Base-by-base conservation (phyloP, 1,284 basidiomycete genomes). In the Leucoagaricus sp. region DNA sequence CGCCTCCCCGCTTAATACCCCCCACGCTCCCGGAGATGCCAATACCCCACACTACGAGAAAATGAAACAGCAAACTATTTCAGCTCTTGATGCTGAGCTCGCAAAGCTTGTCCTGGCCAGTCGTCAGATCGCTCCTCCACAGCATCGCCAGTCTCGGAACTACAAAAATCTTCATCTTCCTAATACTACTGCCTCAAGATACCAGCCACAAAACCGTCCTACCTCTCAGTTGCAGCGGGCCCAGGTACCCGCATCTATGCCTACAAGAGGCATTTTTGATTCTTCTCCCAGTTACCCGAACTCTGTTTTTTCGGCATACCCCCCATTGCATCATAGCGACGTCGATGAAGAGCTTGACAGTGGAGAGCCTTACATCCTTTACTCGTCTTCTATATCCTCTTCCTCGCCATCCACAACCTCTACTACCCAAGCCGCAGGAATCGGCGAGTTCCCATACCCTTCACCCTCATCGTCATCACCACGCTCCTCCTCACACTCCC, bases 141-240 rank as follows among this genome's bases (percentile, higher is more conserved):
- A 28, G 25, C 44, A 54, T n/a, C 45, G 45, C 6, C 53, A 54
- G 15, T 36, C 21, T 5, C 44, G 53, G 10, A 54, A 54, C 26
- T 54, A 47, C 45, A 54, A 54, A 48, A 54, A 54, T 15, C 34
- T 54, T 13, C 53, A 54, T 21, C 45, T 54, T 7, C 31, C 53
- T 4, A 54, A 40, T 36, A 40, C 45, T 17, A 38, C 9, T 29
- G 13, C 44, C 21, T 7, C 45, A 8, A n/a, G 49, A 47, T 40
- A 40, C 34, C 53, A 41, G 25, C 12, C 44, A 25, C 42, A 46
- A 46, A 28, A 28, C 12, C 52, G 13, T 17, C 15, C 28, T 9
- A 3, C 21, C 25, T 36, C 47, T 6, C 44, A n/a, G 13, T 19
- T 26, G 2, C 49, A 31, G 38, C 50, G 19, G 29, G 26, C 25